These are phyloP conservation scores for Zymoseptoria passerinii DNA, from an alignment of 2,329 filamentous ascomycete species.

Conservation along the genomic window DNA sequence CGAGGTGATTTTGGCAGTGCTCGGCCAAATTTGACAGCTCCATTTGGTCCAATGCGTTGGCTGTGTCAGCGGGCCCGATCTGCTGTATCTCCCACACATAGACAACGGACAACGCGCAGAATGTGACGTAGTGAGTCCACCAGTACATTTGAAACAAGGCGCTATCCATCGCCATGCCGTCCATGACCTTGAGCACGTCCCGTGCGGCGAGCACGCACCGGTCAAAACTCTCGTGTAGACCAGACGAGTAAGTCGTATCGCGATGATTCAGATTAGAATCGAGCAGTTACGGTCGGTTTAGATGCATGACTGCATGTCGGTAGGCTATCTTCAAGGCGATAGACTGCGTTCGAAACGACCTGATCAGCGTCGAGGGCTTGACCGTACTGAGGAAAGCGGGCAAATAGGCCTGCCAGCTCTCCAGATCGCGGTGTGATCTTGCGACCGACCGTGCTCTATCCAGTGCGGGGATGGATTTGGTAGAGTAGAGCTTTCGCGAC, in stretches of 20 bases:
- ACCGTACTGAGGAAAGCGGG: conserved; percentile 40
- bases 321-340: conserved; percentile 28
- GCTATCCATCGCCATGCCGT: conserved; percentile 33
- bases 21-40: not conserved
- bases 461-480: conserved; percentile 11
- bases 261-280: not conserved
- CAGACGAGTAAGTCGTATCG: not conserved
- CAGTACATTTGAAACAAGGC: conserved; percentile 38
- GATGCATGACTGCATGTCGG: conserved; percentile 30
- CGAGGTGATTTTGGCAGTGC: not conserved
- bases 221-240: conserved; percentile 1
- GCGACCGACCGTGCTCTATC: not conserved
- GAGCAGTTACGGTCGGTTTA: conserved; percentile 28
- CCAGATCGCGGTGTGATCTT: conserved; percentile 34
- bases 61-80: conserved; percentile 35
- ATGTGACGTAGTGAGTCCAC: conserved; percentile 44
- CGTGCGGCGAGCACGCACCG: conserved; percentile 6
- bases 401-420: conserved; percentile 27
- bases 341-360: conserved; percentile 33
- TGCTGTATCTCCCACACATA: conserved; percentile 43
- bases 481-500: conserved; percentile 28
- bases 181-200: conserved; percentile 24
- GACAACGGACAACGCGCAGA: conserved; percentile 41
- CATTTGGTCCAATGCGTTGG: conserved; percentile 27
- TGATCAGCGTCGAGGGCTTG: conserved; percentile 40